phyloP scores from a whole-genome alignment of 768 basidiomycete genomes.

The Leccinum obscurum region DNA sequence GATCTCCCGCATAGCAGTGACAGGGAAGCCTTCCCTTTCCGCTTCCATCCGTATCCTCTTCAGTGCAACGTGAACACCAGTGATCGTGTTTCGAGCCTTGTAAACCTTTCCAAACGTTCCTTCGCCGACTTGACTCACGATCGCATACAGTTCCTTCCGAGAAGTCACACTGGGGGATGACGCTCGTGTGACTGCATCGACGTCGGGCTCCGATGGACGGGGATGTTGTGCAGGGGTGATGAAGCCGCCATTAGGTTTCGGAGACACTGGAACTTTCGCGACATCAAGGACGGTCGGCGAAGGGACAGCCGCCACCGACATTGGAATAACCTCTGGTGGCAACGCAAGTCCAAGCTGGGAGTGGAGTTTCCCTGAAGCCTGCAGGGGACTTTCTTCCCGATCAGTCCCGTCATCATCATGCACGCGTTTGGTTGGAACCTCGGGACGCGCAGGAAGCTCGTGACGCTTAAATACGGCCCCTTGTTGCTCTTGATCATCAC shows the following conservation, averaged over 20 bases:
- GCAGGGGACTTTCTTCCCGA: slow-evolving; percentile 20
- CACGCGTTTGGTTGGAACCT: slow-evolving; percentile 29
- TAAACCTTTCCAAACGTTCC: slow-evolving; percentile 99
- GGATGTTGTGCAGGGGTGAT: slow-evolving; percentile 19
- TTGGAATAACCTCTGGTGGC: slow-evolving; percentile 13
- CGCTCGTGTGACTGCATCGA: slow-evolving; percentile 27
- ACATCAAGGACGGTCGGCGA: slow-evolving; percentile 23
- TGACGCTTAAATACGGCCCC: slow-evolving; percentile 22
- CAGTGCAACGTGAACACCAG: slow-evolving; percentile 79
- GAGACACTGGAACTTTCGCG: slow-evolving; percentile 22
- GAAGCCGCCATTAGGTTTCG: slow-evolving; percentile 27
- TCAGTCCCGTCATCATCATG: slow-evolving; percentile 24
- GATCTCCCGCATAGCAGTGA: slow-evolving; percentile 98
- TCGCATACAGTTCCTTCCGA: slow-evolving; percentile 70
- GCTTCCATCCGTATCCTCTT: slow-evolving; percentile 98
- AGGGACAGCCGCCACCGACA: slow-evolving; percentile 7
- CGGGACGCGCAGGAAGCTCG: slow-evolving; percentile 21
- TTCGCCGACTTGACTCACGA: slow-evolving; percentile 93
- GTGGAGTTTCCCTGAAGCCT: slow-evolving; percentile 4
- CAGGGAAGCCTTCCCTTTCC: slow-evolving; percentile 96
- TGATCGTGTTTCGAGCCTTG: slow-evolving; percentile 85
- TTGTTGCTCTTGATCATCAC: slow-evolving; percentile 65
- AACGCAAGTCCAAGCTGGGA: slow-evolving; percentile 1
- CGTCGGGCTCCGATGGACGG: slow-evolving; percentile 25
- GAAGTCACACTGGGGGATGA: slow-evolving; percentile 30